Evolutionary conservation across 2,329 filamentous ascomycete species (phyloP), one percentile per base, ranked within the genome.

Genomic region (Colletotrichum lupini): DNA sequence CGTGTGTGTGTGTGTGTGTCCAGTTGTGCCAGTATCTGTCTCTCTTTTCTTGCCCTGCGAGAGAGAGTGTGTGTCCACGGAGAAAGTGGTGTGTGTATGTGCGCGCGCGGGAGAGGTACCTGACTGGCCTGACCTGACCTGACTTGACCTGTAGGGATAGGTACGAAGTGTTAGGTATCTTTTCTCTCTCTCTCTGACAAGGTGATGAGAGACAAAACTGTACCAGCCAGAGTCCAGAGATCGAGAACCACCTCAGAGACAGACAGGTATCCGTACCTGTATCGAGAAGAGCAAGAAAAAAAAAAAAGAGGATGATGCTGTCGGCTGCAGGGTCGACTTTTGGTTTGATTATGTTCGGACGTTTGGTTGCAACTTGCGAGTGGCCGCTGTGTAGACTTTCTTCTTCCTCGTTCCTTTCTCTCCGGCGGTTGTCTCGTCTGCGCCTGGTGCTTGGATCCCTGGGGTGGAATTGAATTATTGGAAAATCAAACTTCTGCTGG

Each of bases 271-370:
- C 14, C 35, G 35, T 42, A 28, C 32, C 32, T 32, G 11, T 16
- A 37, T 58, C 22, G 37, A 32, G 22, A 32, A 69, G 32, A 49
- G n/a, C 5, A 14, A 24, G 16, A 26, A 26, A 26, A 28, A 60
- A 28, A 60, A 61, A 59, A n/a, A 62, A 49, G 30, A 61, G 26
- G 59, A 55, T 53, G 37, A 24, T 56, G 32, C 6, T n/a, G 66
- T 64, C 66, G 53, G 37, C 30, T 72, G 66, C 65, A 69, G 53
- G 70, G 70, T 58, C 66, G 67, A 56, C 46, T 32, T 46, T 73
- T 65, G 70, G 70, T 73, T 65, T 69, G 70, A 73, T 73, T 65
- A 60, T 69, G 70, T 73, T 72, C 70, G 70, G 70, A 73, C 66
- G 66, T 69, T 69, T 37, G 55, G 42, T 64, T 26, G 61, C 60